A percentile compares a stretch with the other conserved stretches of the same genome.
phyloP scores from a whole-genome alignment of 371 early-diverging fungal species.

The Lichtheimia corymbifera region DNA sequence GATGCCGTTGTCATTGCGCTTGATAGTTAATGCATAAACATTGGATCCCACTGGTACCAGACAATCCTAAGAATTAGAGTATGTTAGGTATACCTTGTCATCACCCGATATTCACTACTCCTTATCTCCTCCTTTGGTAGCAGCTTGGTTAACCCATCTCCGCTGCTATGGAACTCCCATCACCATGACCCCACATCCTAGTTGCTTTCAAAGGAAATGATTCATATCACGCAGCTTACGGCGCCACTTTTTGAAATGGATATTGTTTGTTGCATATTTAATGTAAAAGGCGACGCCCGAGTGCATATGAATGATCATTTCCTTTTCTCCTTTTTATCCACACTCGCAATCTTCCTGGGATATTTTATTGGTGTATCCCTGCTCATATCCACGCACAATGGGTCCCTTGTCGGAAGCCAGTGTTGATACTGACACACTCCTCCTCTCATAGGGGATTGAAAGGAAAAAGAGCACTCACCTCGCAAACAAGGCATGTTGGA shows the following conservation, averaged over 20 bases:
- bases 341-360: too few species aligned
- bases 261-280: too few species aligned
- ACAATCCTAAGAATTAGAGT: slow-evolving; percentile 10
- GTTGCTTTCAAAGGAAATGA: too few species aligned
- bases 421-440: background rate
- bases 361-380: background rate
- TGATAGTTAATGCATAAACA: slow-evolving; percentile 15
- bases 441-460: background rate
- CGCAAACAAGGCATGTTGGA: slow-evolving; percentile 16
- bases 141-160: background rate
- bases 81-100: background rate
- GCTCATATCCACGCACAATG: background rate
- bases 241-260: too few species aligned
- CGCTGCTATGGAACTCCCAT: background rate
- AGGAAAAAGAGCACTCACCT: slow-evolving; percentile 10
- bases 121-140: background rate
- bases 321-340: too few species aligned
- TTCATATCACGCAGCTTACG: too few species aligned
- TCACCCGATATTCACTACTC: background rate
- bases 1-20: background rate
- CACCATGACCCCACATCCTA: too few species aligned
- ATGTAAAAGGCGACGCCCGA: too few species aligned
- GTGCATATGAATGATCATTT: too few species aligned
- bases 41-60: slow-evolving; percentile 13
- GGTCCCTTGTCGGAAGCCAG: background rate